These are phyloP conservation scores for Themeda triandra DNA, from an alignment of 176 grass and related monocot genomes.

Conservation along the genomic window DNA sequence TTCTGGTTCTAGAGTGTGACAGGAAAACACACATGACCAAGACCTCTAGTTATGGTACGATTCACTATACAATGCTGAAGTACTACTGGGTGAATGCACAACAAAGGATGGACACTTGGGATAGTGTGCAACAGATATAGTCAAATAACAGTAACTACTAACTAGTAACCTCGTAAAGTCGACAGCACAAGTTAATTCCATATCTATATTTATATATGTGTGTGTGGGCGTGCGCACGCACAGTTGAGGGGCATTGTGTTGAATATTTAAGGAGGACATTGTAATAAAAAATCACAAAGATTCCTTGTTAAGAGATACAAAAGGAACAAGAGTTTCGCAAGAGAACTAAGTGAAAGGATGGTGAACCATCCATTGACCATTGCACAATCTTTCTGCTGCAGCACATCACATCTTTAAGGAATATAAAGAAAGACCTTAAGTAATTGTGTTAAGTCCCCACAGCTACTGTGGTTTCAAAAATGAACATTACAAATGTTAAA, in stretches of 20 bases:
- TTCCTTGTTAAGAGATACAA: slow-evolving; percentile 3
- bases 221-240: no score
- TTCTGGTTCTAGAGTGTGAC: not conserved
- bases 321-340: not conserved
- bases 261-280: not conserved
- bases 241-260: not conserved
- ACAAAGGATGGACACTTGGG: not conserved
- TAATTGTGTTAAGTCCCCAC: not conserved
- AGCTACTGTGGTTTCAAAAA: not conserved
- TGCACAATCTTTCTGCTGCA: not conserved
- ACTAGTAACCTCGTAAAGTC: not conserved
- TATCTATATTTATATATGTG: not conserved
- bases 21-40: not conserved
- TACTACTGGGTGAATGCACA: not conserved
- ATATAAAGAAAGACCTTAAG: not conserved
- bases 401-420: not conserved
- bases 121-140: not conserved
- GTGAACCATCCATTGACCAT: not conserved
- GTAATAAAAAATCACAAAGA: not conserved
- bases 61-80: not conserved
- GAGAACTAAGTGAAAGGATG: not conserved
- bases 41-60: not conserved
- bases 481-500: not conserved
- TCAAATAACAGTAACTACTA: not conserved
- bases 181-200: not conserved